Evolutionary conservation across 352 stramenopile species (phyloP).

Genomic region (Peronosclerospora sorghi): DNA sequence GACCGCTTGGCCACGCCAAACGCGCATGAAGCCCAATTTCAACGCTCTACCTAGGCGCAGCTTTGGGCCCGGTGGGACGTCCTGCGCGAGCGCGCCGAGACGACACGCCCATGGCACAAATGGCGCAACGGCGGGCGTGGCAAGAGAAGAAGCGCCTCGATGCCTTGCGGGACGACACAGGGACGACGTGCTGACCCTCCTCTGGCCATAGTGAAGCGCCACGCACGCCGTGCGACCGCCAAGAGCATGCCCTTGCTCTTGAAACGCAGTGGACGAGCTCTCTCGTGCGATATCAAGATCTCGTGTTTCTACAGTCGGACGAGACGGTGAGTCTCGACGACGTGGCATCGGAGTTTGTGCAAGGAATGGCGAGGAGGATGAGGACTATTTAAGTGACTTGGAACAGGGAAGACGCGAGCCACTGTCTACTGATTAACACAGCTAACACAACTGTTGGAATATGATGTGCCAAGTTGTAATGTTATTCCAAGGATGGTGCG

Average conservation of each 20-base stretch:
- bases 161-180: conserved; percentile 11
- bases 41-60: conserved; percentile 44
- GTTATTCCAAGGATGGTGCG: too few species aligned
- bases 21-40: conserved; percentile 41
- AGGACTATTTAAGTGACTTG: conserved; percentile 13
- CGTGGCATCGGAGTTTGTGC: conserved; percentile 11
- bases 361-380: conserved; percentile 17
- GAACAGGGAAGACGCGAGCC: conserved; percentile 2
- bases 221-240: neutral
- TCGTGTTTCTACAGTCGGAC: conserved; percentile 24
- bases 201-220: neutral
- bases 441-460: too few species aligned
- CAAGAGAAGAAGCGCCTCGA: conserved; percentile 40
- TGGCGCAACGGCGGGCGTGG: conserved; percentile 47
- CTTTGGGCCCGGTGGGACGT: conserved; percentile 50
- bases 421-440: conserved; percentile 3
- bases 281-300: conserved; percentile 19
- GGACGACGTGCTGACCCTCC: conserved; percentile 17
- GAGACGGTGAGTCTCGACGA: conserved; percentile 1
- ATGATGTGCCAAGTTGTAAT: too few species aligned
- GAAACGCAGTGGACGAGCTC: conserved; percentile 10
- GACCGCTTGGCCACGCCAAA: conserved; percentile 28
- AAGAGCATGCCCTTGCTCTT: conserved; percentile 24
- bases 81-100: conserved; percentile 36
- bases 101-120: conserved; percentile 48